phyloP scores from a whole-genome alignment of 768 basidiomycete species.

The Coprinopsis marcescibilis region DNA sequence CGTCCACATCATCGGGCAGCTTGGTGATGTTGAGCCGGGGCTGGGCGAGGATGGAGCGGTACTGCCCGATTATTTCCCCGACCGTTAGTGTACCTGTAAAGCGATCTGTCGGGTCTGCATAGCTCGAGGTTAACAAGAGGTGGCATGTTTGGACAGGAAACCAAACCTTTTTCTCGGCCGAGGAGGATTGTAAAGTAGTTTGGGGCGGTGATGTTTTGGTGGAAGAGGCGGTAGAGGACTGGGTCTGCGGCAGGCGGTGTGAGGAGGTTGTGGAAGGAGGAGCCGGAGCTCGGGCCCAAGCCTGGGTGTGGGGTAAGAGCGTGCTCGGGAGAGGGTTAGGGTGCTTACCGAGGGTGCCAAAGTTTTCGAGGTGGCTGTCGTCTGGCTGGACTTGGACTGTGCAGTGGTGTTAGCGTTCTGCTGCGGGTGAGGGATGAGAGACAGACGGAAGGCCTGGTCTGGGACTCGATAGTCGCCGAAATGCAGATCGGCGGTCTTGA shows the following conservation, averaged over 20 bases:
- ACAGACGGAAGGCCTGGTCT: constrained; percentile 45
- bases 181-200: constrained; percentile 63
- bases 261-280: constrained; percentile 34
- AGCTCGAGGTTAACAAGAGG: background rate
- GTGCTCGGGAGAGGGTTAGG: too few relatives aligned
- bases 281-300: constrained; percentile 59
- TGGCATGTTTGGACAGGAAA: background rate
- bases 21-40: constrained; percentile 45
- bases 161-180: constrained; percentile 48
- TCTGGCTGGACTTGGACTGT: constrained; percentile 38
- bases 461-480: constrained; percentile 39
- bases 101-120: constrained; percentile 39
- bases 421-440: constrained; percentile 6
- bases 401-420: background rate
- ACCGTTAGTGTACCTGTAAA: constrained; percentile 60
- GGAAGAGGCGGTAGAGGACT: constrained; percentile 61
- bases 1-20: constrained; percentile 24
- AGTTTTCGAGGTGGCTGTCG: constrained; percentile 23
- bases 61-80: constrained; percentile 49
- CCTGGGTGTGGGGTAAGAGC: too few relatives aligned
- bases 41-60: constrained; percentile 42
- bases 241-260: constrained; percentile 38
- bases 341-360: constrained; percentile 27
- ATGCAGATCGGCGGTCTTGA: constrained; percentile 37
- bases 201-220: constrained; percentile 47